A percentile compares a stretch with the other conserved stretches of the same genome.
Conservation (phyloP, 116 monocot species). For the Papilionanthe hybrid region DNA sequence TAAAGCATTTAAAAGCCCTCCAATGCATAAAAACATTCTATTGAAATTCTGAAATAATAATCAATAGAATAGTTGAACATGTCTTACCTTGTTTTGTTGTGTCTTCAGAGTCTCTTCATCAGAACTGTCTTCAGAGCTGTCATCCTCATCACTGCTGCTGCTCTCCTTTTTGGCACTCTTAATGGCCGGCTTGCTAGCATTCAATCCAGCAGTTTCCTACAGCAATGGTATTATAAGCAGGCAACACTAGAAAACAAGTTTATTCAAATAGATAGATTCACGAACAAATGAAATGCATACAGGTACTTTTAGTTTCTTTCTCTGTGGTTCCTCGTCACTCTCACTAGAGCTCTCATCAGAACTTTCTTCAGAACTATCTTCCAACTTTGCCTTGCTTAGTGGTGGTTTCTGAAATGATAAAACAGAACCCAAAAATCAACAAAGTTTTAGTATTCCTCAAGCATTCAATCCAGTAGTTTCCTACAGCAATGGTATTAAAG, state of each 20-base stretch:
- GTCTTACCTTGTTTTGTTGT: conserved; percentile 2
- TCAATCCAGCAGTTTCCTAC: neutral
- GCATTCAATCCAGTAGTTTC: neutral
- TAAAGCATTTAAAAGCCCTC: neutral
- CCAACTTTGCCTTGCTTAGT: neutral
- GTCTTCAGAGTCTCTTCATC: conserved; percentile 15
- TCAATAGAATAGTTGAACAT: neutral
- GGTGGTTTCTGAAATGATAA: neutral
- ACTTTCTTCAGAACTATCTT: neutral
- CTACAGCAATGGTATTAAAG: neutral
- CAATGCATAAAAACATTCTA: neutral
- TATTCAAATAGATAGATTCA: neutral
- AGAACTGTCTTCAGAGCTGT: conserved; percentile 22
- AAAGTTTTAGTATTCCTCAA: neutral
- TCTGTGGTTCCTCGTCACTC: conserved; percentile 22
- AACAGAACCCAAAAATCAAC: neutral
- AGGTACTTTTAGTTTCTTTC: conserved; percentile 19
- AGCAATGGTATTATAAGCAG: too few species aligned
- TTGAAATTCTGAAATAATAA: neutral
- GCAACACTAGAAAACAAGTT: neutral
- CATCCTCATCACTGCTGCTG: conserved; percentile 16
- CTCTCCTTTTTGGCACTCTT: conserved; percentile 8
- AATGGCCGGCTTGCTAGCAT: neutral
- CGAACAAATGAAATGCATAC: neutral
- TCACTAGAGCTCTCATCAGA: conserved; percentile 21